Evolutionary conservation across 2,329 filamentous ascomycete species (phyloP).

Genomic region (Zymoseptoria tritici): DNA sequence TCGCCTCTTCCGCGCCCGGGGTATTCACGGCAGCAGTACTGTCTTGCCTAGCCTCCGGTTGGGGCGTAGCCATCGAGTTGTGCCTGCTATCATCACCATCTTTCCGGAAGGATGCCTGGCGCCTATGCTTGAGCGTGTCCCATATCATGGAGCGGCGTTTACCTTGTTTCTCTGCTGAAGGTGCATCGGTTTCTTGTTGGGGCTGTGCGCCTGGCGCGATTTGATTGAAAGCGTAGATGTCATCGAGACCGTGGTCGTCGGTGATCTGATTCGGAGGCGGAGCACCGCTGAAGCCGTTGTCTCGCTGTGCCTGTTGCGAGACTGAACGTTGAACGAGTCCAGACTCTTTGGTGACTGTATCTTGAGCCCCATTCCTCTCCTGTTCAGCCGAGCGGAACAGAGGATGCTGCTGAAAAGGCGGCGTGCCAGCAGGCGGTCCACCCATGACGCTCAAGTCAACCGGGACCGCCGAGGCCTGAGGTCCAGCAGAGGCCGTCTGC

Average conservation of each 20-base stretch:
- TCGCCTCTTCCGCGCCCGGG: background rate
- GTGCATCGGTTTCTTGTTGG: conserved; percentile 1
- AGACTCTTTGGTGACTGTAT: background rate
- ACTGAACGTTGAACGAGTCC: background rate
- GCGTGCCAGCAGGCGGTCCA: conserved; percentile 18
- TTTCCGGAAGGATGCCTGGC: conserved; percentile 8
- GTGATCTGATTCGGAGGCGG: conserved; percentile 10
- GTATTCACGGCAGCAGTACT: background rate
- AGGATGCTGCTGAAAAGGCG: conserved; percentile 22
- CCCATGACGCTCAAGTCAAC: conserved; percentile 18
- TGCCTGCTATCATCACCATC: background rate
- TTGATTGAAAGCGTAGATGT: conserved; percentile 1
- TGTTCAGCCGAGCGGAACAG: conserved; percentile 5
- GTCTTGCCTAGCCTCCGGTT: background rate
- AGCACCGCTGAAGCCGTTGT: background rate
- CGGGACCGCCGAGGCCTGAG: background rate
- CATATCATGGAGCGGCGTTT: conserved; percentile 18
- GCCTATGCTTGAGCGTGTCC: conserved; percentile 14
- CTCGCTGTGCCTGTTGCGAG: background rate
- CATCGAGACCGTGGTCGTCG: conserved; percentile 18
- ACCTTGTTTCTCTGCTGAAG: conserved; percentile 4
- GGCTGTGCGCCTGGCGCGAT: background rate
- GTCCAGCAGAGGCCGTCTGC: background rate
- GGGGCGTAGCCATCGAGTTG: background rate
- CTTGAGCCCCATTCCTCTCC: background rate